A percentile compares a stretch with the other conserved stretches of the same genome.
Evolutionary conservation across 805 yeast species (phyloP).

Genomic region (Yamadazyma kitorensis): DNA sequence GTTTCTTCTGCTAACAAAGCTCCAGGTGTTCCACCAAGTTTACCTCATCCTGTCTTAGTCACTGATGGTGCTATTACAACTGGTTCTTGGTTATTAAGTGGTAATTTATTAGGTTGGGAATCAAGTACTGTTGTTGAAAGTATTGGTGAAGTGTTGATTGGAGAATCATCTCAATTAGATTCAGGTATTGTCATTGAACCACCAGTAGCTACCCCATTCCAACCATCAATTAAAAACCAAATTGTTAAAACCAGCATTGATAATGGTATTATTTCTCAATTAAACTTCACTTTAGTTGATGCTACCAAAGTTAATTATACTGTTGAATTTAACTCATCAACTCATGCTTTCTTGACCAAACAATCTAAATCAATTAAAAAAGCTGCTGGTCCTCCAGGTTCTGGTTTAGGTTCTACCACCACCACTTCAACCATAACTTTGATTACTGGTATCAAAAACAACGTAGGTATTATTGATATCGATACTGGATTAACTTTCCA

Average conservation of each 20-base stretch:
- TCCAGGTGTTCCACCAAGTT: slow-evolving; percentile 13
- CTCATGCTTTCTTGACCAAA: slow-evolving; percentile 13
- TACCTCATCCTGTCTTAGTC: slow-evolving; percentile 18
- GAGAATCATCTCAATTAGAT: slow-evolving; percentile 16
- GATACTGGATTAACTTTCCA: slow-evolving; percentile 6
- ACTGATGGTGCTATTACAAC: slow-evolving; percentile 14
- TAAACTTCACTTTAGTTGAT: slow-evolving; percentile 24
- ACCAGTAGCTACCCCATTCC: slow-evolving; percentile 19
- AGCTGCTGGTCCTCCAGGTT: slow-evolving; percentile 15
- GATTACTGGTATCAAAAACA: slow-evolving; percentile 9
- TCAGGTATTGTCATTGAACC: slow-evolving; percentile 22
- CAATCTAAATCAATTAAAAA: slow-evolving; percentile 9
- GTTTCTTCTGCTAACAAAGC: slow-evolving; percentile 14
- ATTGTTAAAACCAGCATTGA: slow-evolving; percentile 16
- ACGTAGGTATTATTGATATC: slow-evolving; percentile 6
- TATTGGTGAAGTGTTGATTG: slow-evolving; percentile 15
- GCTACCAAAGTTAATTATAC: slow-evolving; percentile 17
- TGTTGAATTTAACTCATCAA: slow-evolving; percentile 14
- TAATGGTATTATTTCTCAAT: slow-evolving; percentile 16
- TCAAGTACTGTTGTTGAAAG: slow-evolving; percentile 13
- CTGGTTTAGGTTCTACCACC: slow-evolving; percentile 10
- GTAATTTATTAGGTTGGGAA: slow-evolving; percentile 26
- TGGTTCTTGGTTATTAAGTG: slow-evolving; percentile 23
- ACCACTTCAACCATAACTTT: slow-evolving; percentile 5
- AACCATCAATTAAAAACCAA: slow-evolving; percentile 17